Evolutionary conservation across 164 flowering plant species (phyloP).

Genomic region (Santalum album): DNA sequence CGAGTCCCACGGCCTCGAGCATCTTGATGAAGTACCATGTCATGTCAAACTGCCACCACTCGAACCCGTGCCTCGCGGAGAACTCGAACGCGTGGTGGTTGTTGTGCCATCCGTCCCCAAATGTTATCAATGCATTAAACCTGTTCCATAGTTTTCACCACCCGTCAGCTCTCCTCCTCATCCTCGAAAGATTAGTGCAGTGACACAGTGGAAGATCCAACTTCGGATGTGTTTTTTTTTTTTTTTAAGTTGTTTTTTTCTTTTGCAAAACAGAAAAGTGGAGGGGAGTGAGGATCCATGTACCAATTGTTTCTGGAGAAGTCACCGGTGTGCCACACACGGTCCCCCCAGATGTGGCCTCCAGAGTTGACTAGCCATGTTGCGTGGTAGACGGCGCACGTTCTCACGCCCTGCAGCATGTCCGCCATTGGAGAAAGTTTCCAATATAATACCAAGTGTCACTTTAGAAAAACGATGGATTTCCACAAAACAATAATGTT

Average conservation of each 20-base stretch:
- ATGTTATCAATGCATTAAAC: neutral
- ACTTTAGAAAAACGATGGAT: too few species aligned
- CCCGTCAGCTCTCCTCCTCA: too few species aligned
- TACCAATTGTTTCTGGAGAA: neutral
- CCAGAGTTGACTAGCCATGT: neutral
- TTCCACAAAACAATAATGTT: too few species aligned
- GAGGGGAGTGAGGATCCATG: neutral
- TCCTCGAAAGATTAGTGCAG: neutral
- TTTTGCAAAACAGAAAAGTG: neutral
- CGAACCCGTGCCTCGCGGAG: neutral
- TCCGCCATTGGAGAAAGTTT: too few species aligned
- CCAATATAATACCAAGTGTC: too few species aligned
- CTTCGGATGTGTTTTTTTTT: too few species aligned
- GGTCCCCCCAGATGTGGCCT: neutral
- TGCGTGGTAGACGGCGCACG: neutral
- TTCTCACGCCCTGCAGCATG: constrained; percentile 1
- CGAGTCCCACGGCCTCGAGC: neutral
- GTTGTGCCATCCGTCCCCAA: constrained; percentile 3
- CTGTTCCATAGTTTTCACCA: neutral
- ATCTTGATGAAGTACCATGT: neutral
- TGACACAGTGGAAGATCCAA: neutral
- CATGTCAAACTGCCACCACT: constrained; percentile 3
- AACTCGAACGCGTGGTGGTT: neutral
- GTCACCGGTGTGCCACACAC: neutral
- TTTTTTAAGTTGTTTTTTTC: too few species aligned